A percentile compares a stretch with the other conserved stretches of the same genome.
Conservation (phyloP, 176 grass and related monocot genomes). For the Ananas comosus region DNA sequence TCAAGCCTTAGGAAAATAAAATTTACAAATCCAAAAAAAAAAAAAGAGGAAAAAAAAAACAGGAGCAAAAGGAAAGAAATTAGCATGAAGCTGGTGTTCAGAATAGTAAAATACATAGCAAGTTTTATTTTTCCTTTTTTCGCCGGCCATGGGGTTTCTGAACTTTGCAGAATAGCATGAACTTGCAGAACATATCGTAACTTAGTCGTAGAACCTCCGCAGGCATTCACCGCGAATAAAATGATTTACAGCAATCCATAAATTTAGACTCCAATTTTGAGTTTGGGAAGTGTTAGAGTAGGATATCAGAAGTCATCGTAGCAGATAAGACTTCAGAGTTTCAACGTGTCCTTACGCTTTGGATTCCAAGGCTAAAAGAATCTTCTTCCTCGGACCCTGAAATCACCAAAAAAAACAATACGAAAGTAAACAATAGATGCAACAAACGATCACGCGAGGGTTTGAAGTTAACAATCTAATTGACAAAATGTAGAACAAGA, state of each 20-base stretch:
- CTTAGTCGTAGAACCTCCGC: not conserved
- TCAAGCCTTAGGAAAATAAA: too few relatives aligned
- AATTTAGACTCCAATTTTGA: not conserved
- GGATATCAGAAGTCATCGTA: not conserved
- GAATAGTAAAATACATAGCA: too few relatives aligned
- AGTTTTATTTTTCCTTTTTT: too few relatives aligned
- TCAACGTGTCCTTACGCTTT: slow-evolving; percentile 32
- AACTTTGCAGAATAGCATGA: not conserved
- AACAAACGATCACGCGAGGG: not conserved
- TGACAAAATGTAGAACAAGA: not conserved
- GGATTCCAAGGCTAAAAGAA: slow-evolving; percentile 73
- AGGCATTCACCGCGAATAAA: not conserved
- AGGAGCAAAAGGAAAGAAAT: too few relatives aligned
- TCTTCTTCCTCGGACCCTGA: slow-evolving; percentile 99
- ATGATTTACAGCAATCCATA: not conserved
- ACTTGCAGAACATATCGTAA: not conserved
- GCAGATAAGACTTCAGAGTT: too few relatives aligned
- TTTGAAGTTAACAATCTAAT: slow-evolving; percentile 2
- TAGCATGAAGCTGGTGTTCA: too few relatives aligned
- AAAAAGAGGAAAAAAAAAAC: too few relatives aligned
- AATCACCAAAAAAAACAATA: slow-evolving; percentile 1
- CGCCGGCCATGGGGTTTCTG: too few relatives aligned
- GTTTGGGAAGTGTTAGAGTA: not conserved
- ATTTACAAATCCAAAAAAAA: too few relatives aligned
- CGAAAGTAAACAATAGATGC: not conserved